Percentiles rank a stretch among this genome's conserved stretches.
Evolutionary conservation across 805 yeast species (phyloP).

Genomic region (Ogataea kodamae): DNA sequence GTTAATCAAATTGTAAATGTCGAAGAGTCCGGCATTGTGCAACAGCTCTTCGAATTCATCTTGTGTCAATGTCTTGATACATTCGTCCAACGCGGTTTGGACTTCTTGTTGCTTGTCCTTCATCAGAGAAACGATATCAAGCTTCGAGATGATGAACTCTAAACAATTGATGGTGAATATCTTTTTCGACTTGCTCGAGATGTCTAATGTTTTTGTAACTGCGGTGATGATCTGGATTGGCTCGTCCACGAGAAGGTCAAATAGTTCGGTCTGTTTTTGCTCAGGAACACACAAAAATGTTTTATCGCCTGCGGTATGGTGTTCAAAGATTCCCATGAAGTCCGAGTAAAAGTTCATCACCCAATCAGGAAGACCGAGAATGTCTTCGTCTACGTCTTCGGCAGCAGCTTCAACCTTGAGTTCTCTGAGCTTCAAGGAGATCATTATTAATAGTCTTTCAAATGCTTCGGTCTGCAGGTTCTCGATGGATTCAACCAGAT

Average conservation of each 20-base stretch:
- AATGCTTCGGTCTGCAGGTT: conserved; percentile 33
- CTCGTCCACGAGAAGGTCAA: conserved; percentile 42
- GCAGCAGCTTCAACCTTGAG: conserved; percentile 30
- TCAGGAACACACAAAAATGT: conserved; percentile 41
- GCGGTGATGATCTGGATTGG: conserved; percentile 40
- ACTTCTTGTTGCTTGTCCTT: conserved; percentile 35
- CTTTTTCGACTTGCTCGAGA: conserved; percentile 29
- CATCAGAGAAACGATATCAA: conserved; percentile 45
- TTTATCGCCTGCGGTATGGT: conserved; percentile 29
- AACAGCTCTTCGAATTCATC: conserved; percentile 48
- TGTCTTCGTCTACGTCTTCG: conserved; percentile 44
- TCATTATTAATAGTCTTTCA: conserved; percentile 38
- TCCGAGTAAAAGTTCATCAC: conserved; percentile 60
- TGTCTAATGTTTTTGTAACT: conserved; percentile 22
- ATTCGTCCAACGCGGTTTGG: conserved; percentile 33
- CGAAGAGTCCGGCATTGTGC: conserved; percentile 50
- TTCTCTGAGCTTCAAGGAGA: conserved; percentile 37
- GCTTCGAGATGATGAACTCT: conserved; percentile 54
- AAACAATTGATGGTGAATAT: conserved; percentile 56
- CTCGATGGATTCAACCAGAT: conserved; percentile 27
- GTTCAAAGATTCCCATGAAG: conserved; percentile 54
- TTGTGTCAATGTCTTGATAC: conserved; percentile 39
- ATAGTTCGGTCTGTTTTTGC: conserved; percentile 36
- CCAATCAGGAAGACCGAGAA: conserved; percentile 80
- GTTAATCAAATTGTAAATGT: conserved; percentile 60